phyloP scores from a whole-genome alignment of 345 rosid genomes.

The Mercurialis annua region DNA sequence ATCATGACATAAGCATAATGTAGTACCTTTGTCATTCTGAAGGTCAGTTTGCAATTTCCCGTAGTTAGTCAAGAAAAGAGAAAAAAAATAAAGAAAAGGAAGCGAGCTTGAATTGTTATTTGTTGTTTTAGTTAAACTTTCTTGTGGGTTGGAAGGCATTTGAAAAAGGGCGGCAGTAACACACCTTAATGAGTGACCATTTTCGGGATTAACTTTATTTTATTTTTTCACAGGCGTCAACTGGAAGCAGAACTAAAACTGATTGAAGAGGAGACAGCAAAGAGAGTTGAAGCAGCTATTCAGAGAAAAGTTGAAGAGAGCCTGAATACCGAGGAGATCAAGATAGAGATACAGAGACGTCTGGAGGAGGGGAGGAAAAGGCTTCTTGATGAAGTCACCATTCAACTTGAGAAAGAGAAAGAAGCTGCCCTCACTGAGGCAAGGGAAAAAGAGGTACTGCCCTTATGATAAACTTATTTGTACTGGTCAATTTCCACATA shows the following conservation, averaged over 20 bases:
- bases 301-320: slow-evolving; percentile 71
- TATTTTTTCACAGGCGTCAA: slow-evolving; percentile 68
- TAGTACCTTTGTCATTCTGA: slow-evolving; percentile 54
- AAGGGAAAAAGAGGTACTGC: slow-evolving; percentile 67
- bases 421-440: slow-evolving; percentile 64
- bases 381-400: slow-evolving; percentile 62
- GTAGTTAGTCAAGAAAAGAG: slow-evolving; percentile 16
- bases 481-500: neutral
- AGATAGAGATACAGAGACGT: slow-evolving; percentile 55
- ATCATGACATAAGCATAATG: slow-evolving; percentile 44
- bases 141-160: slow-evolving; percentile 39
- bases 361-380: slow-evolving; percentile 79
- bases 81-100: neutral
- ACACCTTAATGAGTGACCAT: slow-evolving; percentile 14
- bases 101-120: slow-evolving; percentile 21
- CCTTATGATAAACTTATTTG: neutral
- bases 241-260: slow-evolving; percentile 83
- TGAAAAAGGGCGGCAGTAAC: slow-evolving; percentile 16
- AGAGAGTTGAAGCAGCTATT: slow-evolving; percentile 79
- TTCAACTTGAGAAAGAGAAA: slow-evolving; percentile 83
- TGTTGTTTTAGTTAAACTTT: slow-evolving; percentile 23
- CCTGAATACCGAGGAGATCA: slow-evolving; percentile 65
- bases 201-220: slow-evolving; percentile 36
- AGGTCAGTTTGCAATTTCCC: slow-evolving; percentile 59
- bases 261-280: slow-evolving; percentile 88